Evolutionary conservation across 2,329 filamentous ascomycete genomes (phyloP).

Genomic region (Talaromyces piceae): DNA sequence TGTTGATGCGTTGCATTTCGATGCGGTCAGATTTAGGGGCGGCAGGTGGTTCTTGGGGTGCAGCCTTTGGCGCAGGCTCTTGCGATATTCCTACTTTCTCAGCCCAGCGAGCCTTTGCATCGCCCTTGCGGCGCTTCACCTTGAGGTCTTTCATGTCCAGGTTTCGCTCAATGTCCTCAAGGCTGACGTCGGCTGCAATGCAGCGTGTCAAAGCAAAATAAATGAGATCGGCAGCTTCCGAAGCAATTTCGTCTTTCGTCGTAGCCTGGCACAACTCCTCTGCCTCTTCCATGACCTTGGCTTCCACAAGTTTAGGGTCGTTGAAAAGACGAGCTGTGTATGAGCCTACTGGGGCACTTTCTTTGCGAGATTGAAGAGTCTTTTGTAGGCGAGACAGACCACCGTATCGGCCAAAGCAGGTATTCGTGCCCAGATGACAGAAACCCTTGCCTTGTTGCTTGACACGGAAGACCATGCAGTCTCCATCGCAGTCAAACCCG

Average conservation of each 20-base stretch:
- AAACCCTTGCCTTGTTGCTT: slow-evolving; percentile 83
- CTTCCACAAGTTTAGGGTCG: slow-evolving; percentile 78
- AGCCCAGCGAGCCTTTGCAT: slow-evolving; percentile 90
- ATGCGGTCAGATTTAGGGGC: slow-evolving; percentile 57
- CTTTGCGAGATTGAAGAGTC: slow-evolving; percentile 73
- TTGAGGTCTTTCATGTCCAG: slow-evolving; percentile 92
- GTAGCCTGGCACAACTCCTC: slow-evolving; percentile 87
- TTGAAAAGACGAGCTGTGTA: slow-evolving; percentile 92
- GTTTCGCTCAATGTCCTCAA: slow-evolving; percentile 86
- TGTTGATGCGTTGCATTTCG: slow-evolving; percentile 72
- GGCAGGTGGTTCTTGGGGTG: slow-evolving; percentile 42
- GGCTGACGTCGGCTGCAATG: slow-evolving; percentile 69
- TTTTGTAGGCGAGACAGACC: slow-evolving; percentile 81
- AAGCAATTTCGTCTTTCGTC: slow-evolving; percentile 75
- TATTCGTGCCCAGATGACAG: slow-evolving; percentile 86
- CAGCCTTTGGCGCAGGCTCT: slow-evolving; percentile 17
- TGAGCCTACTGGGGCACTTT: slow-evolving; percentile 76
- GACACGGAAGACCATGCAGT: slow-evolving; percentile 85
- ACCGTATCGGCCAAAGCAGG: slow-evolving; percentile 79
- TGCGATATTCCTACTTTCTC: slow-evolving; percentile 66
- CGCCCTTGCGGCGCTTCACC: slow-evolving; percentile 84
- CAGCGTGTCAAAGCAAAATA: slow-evolving; percentile 95
- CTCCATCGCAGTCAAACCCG: slow-evolving; percentile 84
- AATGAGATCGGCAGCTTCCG: slow-evolving; percentile 89
- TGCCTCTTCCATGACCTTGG: slow-evolving; percentile 98